phyloP scores from a whole-genome alignment of 169 alveolate species.

The Besnoitia besnoiti region DNA sequence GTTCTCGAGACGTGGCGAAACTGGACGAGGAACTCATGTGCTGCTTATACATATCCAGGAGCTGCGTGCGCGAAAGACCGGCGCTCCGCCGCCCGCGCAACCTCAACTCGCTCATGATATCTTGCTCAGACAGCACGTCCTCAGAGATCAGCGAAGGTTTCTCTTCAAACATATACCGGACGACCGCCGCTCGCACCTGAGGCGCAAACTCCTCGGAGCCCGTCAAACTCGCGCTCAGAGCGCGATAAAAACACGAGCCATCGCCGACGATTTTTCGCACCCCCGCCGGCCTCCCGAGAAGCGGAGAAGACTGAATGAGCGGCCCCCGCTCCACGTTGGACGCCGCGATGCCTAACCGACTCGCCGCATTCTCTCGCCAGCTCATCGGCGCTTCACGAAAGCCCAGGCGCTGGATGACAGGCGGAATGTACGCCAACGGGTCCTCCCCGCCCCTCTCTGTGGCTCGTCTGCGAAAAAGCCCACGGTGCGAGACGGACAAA shows the following conservation, averaged over 20 bases:
- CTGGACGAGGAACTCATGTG: not conserved
- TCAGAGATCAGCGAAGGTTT: not conserved
- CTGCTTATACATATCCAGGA: not conserved
- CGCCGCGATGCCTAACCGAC: not conserved
- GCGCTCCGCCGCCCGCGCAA: not conserved
- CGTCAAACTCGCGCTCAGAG: not conserved
- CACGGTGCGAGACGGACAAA: no score
- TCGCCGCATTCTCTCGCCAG: not conserved
- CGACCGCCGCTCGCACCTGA: not conserved
- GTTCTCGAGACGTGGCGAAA: not conserved
- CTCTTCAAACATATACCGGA: not conserved
- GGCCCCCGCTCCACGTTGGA: not conserved
- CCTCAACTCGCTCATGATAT: not conserved
- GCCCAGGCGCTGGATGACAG: not conserved
- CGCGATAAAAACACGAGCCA: not conserved
- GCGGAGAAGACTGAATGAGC: not conserved
- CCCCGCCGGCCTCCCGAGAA: not conserved
- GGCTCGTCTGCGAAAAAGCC: no score
- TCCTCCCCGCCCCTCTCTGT: no score
- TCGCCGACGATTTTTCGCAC: not conserved
- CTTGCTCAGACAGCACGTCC: not conserved
- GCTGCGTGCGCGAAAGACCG: not conserved
- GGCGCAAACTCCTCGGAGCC: not conserved
- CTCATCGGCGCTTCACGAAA: not conserved
- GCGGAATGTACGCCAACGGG: not conserved